A percentile compares a stretch with the other conserved stretches of the same genome.
phyloP scores from a whole-genome alignment of 1,284 basidiomycete genomes.

The Puccinia novopanici region DNA sequence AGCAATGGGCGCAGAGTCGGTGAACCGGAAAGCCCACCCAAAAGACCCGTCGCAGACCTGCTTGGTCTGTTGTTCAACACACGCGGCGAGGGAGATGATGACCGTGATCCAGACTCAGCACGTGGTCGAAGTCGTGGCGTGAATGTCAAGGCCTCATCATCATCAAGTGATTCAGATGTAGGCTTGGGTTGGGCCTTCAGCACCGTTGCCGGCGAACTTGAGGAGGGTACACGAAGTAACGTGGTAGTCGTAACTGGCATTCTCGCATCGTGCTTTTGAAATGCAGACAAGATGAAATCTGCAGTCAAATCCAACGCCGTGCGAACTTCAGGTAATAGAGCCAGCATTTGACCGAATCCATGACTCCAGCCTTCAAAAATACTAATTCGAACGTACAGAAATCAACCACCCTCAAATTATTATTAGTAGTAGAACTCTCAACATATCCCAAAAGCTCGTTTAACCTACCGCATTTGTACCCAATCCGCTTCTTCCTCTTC shows the following conservation, averaged over 20 bases:
- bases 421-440: constrained; percentile 63
- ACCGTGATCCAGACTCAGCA: constrained; percentile 31
- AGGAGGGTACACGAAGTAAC: constrained; percentile 9
- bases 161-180: constrained; percentile 13
- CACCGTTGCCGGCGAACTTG: not conserved
- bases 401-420: constrained; percentile 65
- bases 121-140: constrained; percentile 38
- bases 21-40: constrained; percentile 4
- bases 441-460: constrained; percentile 51
- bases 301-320: constrained; percentile 47
- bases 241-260: not conserved
- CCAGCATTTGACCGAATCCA: constrained; percentile 91
- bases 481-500: constrained; percentile 84
- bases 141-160: constrained; percentile 44
- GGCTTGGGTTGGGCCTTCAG: constrained; percentile 3
- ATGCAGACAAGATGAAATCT: constrained; percentile 48
- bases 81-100: constrained; percentile 38
- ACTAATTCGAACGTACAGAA: constrained; percentile 9
- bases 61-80: not conserved
- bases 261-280: constrained; percentile 40
- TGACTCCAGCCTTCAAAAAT: constrained; percentile 61
- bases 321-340: constrained; percentile 72
- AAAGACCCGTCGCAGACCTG: not conserved
- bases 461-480: constrained; percentile 76
- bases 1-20: not conserved